phyloP scores from a whole-genome alignment of 805 yeast genomes.

The Ogataea naganishii region DNA sequence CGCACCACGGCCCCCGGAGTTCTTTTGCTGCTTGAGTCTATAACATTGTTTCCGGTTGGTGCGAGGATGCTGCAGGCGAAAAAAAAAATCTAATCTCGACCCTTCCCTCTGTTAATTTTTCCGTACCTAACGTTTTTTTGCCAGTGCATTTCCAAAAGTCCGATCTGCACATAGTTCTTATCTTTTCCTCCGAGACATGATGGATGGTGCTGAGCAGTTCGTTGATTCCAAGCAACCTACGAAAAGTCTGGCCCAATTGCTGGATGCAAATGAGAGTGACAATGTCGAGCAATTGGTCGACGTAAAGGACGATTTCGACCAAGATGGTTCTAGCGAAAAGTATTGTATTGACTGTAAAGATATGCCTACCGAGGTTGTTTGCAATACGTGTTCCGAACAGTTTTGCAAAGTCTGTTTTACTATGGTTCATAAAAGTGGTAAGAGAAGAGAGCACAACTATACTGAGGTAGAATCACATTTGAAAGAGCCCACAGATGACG shows the following conservation, averaged over 20 bases:
- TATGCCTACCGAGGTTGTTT: slow-evolving; percentile 58
- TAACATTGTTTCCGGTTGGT: no score
- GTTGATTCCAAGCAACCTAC: no score
- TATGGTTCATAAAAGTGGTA: slow-evolving; percentile 63
- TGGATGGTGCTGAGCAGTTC: no score
- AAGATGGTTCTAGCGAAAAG: slow-evolving; percentile 24
- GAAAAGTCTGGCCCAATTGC: slow-evolving; percentile 16
- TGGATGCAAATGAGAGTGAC: slow-evolving; percentile 16
- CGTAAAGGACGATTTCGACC: slow-evolving; percentile 14
- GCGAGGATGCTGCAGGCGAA: no score
- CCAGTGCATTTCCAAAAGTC: no score
- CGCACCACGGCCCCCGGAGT: no score
- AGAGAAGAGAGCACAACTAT: slow-evolving; percentile 37
- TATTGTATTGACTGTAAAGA: slow-evolving; percentile 67
- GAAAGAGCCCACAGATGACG: slow-evolving; percentile 11
- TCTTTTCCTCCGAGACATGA: no score
- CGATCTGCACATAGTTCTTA: no score
- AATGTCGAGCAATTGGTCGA: slow-evolving; percentile 3
- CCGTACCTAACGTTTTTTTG: no score
- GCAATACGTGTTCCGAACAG: slow-evolving; percentile 54
- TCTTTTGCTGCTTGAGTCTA: no score
- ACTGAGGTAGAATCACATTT: slow-evolving; percentile 14
- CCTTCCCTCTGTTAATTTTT: no score
- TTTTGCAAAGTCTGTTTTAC: slow-evolving; percentile 66
- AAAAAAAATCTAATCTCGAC: no score